These are phyloP conservation scores for Hirschioporus abietinus DNA, from an alignment of 768 basidiomycete species.

Conservation along the genomic window DNA sequence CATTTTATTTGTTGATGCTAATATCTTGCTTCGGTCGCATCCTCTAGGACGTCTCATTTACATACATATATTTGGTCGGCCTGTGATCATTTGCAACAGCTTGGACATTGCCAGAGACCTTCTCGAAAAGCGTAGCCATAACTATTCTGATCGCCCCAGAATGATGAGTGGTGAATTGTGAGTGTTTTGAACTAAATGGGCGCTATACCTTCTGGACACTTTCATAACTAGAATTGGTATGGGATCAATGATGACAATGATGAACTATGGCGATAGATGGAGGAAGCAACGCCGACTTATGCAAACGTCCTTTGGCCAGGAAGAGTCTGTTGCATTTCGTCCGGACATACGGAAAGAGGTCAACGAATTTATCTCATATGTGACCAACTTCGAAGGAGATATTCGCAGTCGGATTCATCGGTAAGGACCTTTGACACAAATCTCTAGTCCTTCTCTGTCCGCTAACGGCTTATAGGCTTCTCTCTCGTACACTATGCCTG, in stretches of 20 bases:
- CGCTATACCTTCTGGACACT: neutral
- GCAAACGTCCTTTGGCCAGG: neutral
- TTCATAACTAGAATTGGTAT: neutral
- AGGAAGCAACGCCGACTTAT: conserved; percentile 27
- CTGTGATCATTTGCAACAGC: conserved; percentile 28
- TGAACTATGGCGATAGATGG: conserved; percentile 30
- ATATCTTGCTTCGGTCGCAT: neutral
- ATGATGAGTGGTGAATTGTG: conserved; percentile 15
- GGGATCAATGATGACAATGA: neutral
- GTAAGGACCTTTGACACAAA: neutral
- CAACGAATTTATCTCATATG: neutral
- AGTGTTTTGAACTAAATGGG: neutral
- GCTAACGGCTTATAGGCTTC: conserved; percentile 18
- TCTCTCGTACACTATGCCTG: conserved; percentile 21
- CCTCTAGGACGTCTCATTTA: conserved; percentile 27
- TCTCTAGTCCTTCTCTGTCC: neutral
- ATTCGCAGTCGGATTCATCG: conserved; percentile 19
- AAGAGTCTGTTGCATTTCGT: conserved; percentile 15
- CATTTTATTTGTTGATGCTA: neutral
- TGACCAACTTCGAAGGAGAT: neutral
- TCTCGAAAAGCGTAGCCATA: conserved; percentile 26
- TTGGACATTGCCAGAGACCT: conserved; percentile 27
- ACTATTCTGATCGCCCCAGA: conserved; percentile 26
- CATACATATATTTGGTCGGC: conserved; percentile 22
- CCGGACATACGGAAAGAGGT: conserved; percentile 5